Base-by-base conservation (phyloP, 1,284 basidiomycete species). In the Singerocomus rubriflavus region DNA sequence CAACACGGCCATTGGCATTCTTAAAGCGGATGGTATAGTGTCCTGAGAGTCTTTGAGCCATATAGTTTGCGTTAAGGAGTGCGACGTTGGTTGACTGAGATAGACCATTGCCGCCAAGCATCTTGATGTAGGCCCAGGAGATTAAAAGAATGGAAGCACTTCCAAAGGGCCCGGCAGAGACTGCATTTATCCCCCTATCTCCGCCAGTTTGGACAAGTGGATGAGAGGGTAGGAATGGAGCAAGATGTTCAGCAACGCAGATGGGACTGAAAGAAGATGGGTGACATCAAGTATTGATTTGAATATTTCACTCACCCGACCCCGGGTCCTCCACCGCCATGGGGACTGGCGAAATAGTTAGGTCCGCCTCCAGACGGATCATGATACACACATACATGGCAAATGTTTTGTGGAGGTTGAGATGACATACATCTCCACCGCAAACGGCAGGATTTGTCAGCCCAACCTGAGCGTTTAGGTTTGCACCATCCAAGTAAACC, bases 61-160 rank as follows among this genome's bases (percentile, higher is more conserved):
- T 97, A 71, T 99, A 99, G 73, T 99, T 99, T 51, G 96, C 96
- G 63, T 88, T 97, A 44, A 99, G 80, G 27, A 99, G 78, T 2
- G 96, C 91, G 29, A 91, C 74, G 64, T 90, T 90, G 9, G 94
- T 91, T 4, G 93, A 86, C 57, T 92, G 80, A 36, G 84, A 83
- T 37, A 99, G 80, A 14, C 95, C 96, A 51, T 81, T 73, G 21
- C 94, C 95, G 31, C 96, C 96, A 30, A 98, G 84, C 96, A 98
- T 98, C 77, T 92, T 93, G 77, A 95, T 91, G 71, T 94, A 95
- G 14, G 93, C 92, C 96, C 96, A 99, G 2, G 96, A 98, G 67
- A 99, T 98, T 55, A 96, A 81, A 47, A 94, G 84, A 64, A 99
- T 95, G 9, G 92, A 95, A 1, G 96, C 93, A 56, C 92, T 96